phyloP scores from a whole-genome alignment of 1,139 yeast species.

The Debaryomyces coudertii region DNA sequence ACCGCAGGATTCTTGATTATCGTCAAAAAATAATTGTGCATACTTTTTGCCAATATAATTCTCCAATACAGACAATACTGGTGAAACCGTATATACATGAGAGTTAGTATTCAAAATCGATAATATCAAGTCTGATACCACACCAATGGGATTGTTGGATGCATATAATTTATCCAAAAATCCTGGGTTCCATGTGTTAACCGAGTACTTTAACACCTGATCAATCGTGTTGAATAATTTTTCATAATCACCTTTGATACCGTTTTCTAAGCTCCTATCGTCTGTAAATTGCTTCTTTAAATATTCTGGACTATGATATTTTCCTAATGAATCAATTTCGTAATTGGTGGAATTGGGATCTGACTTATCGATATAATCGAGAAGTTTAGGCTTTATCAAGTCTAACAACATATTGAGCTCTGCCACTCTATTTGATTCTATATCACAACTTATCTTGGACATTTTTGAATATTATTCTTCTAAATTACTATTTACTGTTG shows the following conservation, averaged over 20 bases:
- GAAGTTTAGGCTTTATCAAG: constrained; percentile 39
- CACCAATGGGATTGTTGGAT: constrained; percentile 82
- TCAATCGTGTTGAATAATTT: constrained; percentile 54
- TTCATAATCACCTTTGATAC: constrained; percentile 23
- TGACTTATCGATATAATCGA: constrained; percentile 39
- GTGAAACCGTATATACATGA: constrained; percentile 86
- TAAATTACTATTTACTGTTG: neutral
- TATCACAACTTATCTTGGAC: constrained; percentile 17
- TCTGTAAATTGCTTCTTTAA: constrained; percentile 30
- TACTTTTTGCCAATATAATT: constrained; percentile 68
- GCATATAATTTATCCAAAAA: constrained; percentile 85
- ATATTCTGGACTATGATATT: constrained; percentile 39
- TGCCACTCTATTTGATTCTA: constrained; percentile 41
- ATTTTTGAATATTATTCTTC: constrained; percentile 3
- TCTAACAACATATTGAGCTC: constrained; percentile 41
- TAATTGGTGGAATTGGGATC: constrained; percentile 34
- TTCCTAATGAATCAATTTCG: constrained; percentile 37
- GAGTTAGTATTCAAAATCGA: constrained; percentile 80
- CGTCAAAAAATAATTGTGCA: constrained; percentile 63
- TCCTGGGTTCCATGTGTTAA: constrained; percentile 87
- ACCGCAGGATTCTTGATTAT: constrained; percentile 57
- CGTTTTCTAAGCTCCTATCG: constrained; percentile 19
- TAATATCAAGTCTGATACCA: constrained; percentile 69
- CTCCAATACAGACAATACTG: constrained; percentile 77
- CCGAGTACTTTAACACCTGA: constrained; percentile 64